Conservation (phyloP, 1,139 yeast genomes). For the Nakaseomyces kungkrabaensis region DNA sequence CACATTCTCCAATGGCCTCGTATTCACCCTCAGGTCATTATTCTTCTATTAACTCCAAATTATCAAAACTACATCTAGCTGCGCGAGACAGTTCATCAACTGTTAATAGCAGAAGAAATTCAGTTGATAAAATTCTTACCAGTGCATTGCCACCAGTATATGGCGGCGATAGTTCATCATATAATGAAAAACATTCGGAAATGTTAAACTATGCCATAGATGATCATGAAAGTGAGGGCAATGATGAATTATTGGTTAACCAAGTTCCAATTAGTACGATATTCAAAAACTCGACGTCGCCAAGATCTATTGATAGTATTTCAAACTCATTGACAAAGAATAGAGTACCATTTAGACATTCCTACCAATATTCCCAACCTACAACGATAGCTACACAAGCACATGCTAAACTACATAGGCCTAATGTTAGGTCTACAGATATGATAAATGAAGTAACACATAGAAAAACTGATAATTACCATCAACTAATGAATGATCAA, state of each 20-base stretch:
- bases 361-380: constrained; percentile 30
- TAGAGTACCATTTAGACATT: constrained; percentile 22
- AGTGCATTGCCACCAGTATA: constrained; percentile 10
- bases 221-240: constrained; percentile 7
- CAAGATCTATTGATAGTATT: constrained; percentile 24
- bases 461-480: constrained; percentile 6
- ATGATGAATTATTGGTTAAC: constrained; percentile 14
- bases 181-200: constrained; percentile 11
- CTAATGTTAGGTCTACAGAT: constrained; percentile 27
- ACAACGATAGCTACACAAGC: constrained; percentile 32
- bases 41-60: constrained; percentile 38
- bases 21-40: constrained; percentile 31
- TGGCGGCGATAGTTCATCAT: constrained; percentile 12
- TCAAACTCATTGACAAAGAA: constrained; percentile 20
- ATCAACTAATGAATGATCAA: constrained; percentile 25
- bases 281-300: constrained; percentile 18
- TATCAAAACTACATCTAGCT: constrained; percentile 29
- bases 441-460: constrained; percentile 5
- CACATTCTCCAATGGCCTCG: constrained; percentile 26
- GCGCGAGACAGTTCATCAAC: constrained; percentile 12
- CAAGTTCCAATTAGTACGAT: constrained; percentile 5
- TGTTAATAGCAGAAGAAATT: constrained; percentile 14
- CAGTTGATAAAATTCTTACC: constrained; percentile 14
- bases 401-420: constrained; percentile 31
- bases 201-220: background rate